phyloP scores from a whole-genome alignment of 2,329 filamentous ascomycete species.

The Epichloe typhina region DNA sequence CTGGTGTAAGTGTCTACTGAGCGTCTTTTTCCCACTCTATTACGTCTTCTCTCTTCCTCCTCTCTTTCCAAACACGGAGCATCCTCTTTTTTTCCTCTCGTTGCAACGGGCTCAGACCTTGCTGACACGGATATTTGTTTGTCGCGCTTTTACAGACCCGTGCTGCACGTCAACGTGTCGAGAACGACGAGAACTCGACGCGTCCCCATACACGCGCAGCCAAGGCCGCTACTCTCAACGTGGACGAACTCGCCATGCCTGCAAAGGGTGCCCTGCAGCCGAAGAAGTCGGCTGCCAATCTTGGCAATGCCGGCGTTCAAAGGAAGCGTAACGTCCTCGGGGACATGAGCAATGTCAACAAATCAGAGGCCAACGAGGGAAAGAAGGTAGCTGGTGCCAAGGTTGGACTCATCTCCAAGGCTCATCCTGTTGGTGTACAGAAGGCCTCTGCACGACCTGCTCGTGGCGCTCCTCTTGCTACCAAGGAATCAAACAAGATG shows the following conservation, averaged over 20 bases:
- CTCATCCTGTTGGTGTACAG: conserved; percentile 69
- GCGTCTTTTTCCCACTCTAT: background rate
- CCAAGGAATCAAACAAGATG: conserved; percentile 56
- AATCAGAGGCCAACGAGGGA: conserved; percentile 54
- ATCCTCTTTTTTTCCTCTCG: conserved; percentile 11
- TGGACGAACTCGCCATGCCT: conserved; percentile 45
- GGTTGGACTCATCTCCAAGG: conserved; percentile 63
- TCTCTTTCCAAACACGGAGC: background rate
- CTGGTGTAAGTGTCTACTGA: conserved; percentile 15
- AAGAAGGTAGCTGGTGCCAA: conserved; percentile 61
- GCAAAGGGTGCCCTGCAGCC: conserved; percentile 53
- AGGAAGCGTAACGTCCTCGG: conserved; percentile 76
- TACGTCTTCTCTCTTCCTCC: background rate
- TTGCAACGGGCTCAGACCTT: background rate
- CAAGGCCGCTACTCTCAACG: conserved; percentile 66
- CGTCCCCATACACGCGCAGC: conserved; percentile 79
- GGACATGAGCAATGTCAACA: conserved; percentile 91
- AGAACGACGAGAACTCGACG: conserved; percentile 91
- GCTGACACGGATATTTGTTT: conserved; percentile 6
- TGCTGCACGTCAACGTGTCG: conserved; percentile 59
- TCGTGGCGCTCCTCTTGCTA: conserved; percentile 46
- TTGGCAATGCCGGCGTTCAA: conserved; percentile 32
- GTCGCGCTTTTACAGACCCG: conserved; percentile 38
- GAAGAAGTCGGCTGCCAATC: conserved; percentile 49
- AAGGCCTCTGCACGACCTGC: conserved; percentile 49